Conservation (phyloP, 2,329 filamentous ascomycete genomes). For the Fusarium sambucinum region DNA sequence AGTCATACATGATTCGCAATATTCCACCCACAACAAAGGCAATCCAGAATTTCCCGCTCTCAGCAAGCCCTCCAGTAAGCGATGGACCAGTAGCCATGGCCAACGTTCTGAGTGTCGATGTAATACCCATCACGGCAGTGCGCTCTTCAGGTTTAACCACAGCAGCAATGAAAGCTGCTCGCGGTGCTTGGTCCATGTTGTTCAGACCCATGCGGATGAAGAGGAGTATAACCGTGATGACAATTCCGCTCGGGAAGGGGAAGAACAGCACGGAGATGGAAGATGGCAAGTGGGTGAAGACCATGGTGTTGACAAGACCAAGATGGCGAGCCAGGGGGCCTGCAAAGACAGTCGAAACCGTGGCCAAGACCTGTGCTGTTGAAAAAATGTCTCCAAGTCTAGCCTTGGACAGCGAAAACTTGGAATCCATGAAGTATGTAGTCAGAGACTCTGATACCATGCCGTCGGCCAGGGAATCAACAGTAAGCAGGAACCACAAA, state of each 20-base stretch:
- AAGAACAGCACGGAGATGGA: constrained; percentile 72
- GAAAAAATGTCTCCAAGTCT: constrained; percentile 71
- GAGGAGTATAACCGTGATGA: constrained; percentile 66
- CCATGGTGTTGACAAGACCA: constrained; percentile 74
- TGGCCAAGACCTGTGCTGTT: constrained; percentile 64
- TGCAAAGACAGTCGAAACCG: constrained; percentile 67
- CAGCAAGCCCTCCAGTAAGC: constrained; percentile 68
- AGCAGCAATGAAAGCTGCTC: constrained; percentile 74
- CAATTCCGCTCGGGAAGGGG: constrained; percentile 64
- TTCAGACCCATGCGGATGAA: constrained; percentile 72
- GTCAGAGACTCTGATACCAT: constrained; percentile 71
- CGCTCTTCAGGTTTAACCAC: constrained; percentile 74
- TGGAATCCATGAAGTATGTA: constrained; percentile 68
- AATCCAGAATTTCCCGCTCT: constrained; percentile 68
- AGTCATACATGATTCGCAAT: constrained; percentile 66
- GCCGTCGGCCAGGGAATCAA: constrained; percentile 74
- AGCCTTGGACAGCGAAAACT: constrained; percentile 67
- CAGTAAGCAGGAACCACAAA: constrained; percentile 72
- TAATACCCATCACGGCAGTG: constrained; percentile 79
- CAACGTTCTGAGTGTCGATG: constrained; percentile 69
- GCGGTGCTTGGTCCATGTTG: constrained; percentile 76
- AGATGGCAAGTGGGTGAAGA: constrained; percentile 72
- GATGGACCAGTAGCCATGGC: constrained; percentile 67
- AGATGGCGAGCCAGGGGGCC: constrained; percentile 69
- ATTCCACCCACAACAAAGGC: constrained; percentile 69